phyloP scores from a whole-genome alignment of 148 eudicot species.

The Silene conica region DNA sequence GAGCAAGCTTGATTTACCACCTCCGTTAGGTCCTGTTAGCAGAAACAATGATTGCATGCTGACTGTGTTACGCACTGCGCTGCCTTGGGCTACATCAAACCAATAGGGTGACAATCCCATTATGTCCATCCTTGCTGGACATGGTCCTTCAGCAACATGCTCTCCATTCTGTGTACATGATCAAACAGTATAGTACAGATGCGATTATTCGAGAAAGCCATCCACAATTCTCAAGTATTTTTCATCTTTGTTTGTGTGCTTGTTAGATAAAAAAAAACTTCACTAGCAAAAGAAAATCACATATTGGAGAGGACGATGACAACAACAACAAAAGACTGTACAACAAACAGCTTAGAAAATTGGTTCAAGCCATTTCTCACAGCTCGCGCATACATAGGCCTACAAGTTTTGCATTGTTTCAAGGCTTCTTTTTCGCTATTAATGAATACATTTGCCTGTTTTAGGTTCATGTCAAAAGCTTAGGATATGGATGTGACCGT shows the following conservation, averaged over 20 bases:
- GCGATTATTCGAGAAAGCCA: neutral
- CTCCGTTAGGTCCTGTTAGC: slow-evolving; percentile 96
- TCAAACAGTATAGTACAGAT: neutral
- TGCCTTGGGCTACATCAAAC: slow-evolving; percentile 84
- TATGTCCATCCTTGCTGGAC: slow-evolving; percentile 54
- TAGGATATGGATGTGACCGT: too few species aligned
- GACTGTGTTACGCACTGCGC: slow-evolving; percentile 68
- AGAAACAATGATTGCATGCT: slow-evolving; percentile 84
- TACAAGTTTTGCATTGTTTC: too few species aligned
- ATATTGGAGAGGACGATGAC: too few species aligned
- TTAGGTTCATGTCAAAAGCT: too few species aligned
- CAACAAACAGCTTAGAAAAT: neutral
- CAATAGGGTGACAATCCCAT: slow-evolving; percentile 84
- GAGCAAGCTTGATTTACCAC: slow-evolving; percentile 94
- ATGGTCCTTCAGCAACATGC: slow-evolving; percentile 23
- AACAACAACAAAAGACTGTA: neutral
- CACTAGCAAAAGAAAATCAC: neutral
- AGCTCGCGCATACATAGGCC: neutral
- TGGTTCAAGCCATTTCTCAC: neutral
- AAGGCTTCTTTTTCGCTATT: too few species aligned
- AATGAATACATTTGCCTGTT: too few species aligned
- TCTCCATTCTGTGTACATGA: slow-evolving; percentile 40
- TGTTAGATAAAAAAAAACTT: too few species aligned
- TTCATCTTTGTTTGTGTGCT: neutral
- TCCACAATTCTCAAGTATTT: neutral